Conservation (phyloP, 164 flowering plant genomes). For the Liriodendron chinense region DNA sequence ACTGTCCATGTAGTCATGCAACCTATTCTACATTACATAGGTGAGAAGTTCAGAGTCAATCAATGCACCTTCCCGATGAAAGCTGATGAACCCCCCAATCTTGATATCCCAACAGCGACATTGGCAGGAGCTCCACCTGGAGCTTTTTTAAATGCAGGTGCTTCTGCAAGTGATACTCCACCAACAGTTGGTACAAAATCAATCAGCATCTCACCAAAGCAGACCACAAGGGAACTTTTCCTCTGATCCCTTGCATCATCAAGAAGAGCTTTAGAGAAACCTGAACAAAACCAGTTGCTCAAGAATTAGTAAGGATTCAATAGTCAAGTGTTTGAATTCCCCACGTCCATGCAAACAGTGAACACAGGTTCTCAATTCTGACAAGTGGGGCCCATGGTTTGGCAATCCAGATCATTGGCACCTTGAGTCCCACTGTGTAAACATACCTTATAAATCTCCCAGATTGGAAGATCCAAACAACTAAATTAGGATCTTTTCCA, state of each 20-base stretch:
- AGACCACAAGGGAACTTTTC: constrained; percentile 23
- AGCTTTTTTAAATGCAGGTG: constrained; percentile 59
- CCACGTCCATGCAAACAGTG: too few species aligned
- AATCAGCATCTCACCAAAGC: constrained; percentile 78
- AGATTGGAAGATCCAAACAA: too few species aligned
- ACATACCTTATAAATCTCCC: too few species aligned
- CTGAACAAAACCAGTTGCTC: constrained; percentile 22
- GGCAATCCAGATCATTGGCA: too few species aligned
- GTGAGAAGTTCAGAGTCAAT: not conserved
- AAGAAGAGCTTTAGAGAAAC: constrained; percentile 14
- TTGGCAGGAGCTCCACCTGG: constrained; percentile 91
- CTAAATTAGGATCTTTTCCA: too few species aligned
- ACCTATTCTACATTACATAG: not conserved
- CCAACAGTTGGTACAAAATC: constrained; percentile 65
- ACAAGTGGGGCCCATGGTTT: too few species aligned
- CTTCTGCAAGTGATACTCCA: constrained; percentile 74
- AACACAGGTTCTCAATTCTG: too few species aligned
- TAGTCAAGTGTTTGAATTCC: too few species aligned
- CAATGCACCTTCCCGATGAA: constrained; percentile 67
- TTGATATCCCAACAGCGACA: constrained; percentile 66
- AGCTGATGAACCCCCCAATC: constrained; percentile 61
- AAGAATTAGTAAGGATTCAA: not conserved
- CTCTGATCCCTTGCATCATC: constrained; percentile 14
- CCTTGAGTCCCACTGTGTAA: too few species aligned
- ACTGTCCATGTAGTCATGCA: not conserved